Base-by-base conservation (phyloP, 2,329 filamentous ascomycete species). In the Stagonosporopsis tanaceti region DNA sequence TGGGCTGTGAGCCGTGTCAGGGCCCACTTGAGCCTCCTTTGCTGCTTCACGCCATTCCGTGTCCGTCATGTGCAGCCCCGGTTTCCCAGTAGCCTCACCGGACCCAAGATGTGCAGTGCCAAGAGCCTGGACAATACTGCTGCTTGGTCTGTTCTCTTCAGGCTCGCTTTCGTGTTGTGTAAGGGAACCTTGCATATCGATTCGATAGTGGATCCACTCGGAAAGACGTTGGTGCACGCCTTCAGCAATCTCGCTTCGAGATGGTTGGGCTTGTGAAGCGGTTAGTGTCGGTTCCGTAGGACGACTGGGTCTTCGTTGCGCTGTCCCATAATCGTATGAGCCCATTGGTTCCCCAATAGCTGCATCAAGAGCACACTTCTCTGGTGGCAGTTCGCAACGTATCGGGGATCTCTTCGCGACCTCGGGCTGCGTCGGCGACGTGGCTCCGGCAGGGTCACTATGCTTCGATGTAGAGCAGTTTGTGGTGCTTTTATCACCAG, bases 1-100 rank as follows among this genome's bases (percentile, higher is more conserved):
- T 24, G 28, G 17, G 30, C n/a, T 9, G 22, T 25, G 35, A 41
- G 47, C 37, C 35, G 22, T 47, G 11, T 51, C 22, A 42, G 24
- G 35, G 37, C 41, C 47, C 47, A 41, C 47, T 41, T 47, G 35
- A 47, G 47, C 41, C 53, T 56, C 41, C 14, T 20, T 11, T 42
- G 11, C 38, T 47, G 53, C 35, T 47, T 22, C 28, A 41, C 30
- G 47, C 47, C 35, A 41, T 46, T 51, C 28, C 15, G 41, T 47
- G 47, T 37, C 47, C 47, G 27, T 41, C n/a, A 32, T 37, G 22
- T 22, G 20, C 22, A 25, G 24, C 27, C 40, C 34, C 22, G 28
- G 35, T 20, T 47, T 12, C 17, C 12, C 0, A 12, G 22, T 35
- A 28, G 35, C 24, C 24, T 47, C 34, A n/a, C 22, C 44, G 9